These are phyloP conservation scores for Dictyostelium discoideum DNA, from an alignment of 78 protist species.

Conservation along the genomic window DNA sequence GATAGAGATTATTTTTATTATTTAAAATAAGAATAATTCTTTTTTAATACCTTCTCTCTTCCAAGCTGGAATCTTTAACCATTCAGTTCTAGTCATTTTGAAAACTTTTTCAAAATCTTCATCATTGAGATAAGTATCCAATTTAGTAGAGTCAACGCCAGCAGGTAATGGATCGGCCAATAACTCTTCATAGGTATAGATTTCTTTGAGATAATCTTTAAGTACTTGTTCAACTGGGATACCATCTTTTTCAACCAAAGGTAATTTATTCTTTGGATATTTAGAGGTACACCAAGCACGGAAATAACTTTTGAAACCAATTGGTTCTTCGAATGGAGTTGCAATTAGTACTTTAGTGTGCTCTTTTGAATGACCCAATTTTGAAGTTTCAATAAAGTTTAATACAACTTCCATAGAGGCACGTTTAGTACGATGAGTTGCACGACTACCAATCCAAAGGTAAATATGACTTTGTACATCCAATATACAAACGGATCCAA, in stretches of 20 bases:
- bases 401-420: slow-evolving; percentile 51
- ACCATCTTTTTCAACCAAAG: slow-evolving; percentile 42
- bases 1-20: background rate
- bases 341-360: slow-evolving; percentile 16
- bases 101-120: slow-evolving; percentile 79
- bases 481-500: slow-evolving; percentile 30
- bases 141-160: slow-evolving; percentile 67
- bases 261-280: slow-evolving; percentile 67
- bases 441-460: slow-evolving; percentile 57
- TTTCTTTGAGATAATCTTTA: slow-evolving; percentile 64
- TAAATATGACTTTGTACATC: slow-evolving; percentile 63
- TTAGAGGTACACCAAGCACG: slow-evolving; percentile 56
- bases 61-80: slow-evolving; percentile 75
- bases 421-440: slow-evolving; percentile 46
- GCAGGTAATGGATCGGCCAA: slow-evolving; percentile 73
- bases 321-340: slow-evolving; percentile 58
- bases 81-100: slow-evolving; percentile 57
- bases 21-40: slow-evolving; percentile 40
- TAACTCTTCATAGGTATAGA: slow-evolving; percentile 72
- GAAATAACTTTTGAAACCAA: slow-evolving; percentile 48
- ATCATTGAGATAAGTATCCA: slow-evolving; percentile 62
- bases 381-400: slow-evolving; percentile 30
- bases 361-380: slow-evolving; percentile 22
- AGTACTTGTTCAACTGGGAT: slow-evolving; percentile 46
- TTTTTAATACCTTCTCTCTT: slow-evolving; percentile 60